Conservation (phyloP, 208 protist genomes). For the Naegleria gruberi region DNA sequence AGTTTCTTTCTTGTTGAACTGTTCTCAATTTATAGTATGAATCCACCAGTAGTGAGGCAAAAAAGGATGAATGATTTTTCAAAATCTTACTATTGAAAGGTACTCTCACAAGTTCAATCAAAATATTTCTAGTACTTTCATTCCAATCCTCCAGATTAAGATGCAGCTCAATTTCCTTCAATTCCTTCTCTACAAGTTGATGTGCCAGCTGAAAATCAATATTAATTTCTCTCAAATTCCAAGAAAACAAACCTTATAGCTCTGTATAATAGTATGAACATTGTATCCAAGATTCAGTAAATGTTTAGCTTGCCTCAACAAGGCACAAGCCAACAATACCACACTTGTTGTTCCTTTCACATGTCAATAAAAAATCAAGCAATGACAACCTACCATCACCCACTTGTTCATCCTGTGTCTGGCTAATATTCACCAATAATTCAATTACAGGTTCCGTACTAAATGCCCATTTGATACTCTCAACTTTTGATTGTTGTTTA, state of each 20-base stretch:
- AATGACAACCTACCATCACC: conserved; percentile 99
- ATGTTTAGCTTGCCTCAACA: conserved; percentile 92
- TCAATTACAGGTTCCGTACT: background rate
- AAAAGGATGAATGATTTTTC: background rate
- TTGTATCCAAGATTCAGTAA: conserved; percentile 98
- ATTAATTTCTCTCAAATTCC: background rate
- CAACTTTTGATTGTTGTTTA: conserved; percentile 39
- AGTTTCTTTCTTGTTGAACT: conserved; percentile 98
- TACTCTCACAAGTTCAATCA: background rate
- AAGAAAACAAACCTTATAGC: conserved; percentile 70
- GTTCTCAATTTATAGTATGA: conserved; percentile 59
- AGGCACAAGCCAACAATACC: conserved; percentile 94
- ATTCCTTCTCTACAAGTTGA: background rate
- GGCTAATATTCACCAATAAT: conserved; percentile 96
- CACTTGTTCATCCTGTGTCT: conserved; percentile 92
- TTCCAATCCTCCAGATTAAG: background rate
- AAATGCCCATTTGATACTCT: background rate
- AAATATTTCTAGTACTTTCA: background rate
- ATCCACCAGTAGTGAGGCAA: background rate
- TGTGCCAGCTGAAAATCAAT: background rate
- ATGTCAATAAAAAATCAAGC: conserved; percentile 96
- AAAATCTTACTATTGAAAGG: conserved; percentile 5
- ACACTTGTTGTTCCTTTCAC: conserved; percentile 99
- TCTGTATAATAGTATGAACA: conserved; percentile 94
- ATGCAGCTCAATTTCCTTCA: background rate